Base-by-base conservation (phyloP, 2,329 filamentous ascomycete genomes). In the Colletotrichum tamarilloi region DNA sequence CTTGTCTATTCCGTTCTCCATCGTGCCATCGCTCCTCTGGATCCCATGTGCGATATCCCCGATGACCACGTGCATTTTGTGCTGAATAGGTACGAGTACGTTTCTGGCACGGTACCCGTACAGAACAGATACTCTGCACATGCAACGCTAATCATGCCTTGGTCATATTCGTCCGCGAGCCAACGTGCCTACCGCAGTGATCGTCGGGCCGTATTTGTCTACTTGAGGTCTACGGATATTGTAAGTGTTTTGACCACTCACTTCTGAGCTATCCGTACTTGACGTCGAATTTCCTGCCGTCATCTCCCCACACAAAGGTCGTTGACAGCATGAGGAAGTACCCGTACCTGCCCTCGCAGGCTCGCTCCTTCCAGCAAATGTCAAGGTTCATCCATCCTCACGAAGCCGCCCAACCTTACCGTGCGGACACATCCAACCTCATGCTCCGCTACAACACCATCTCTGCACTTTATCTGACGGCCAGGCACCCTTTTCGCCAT, bases 41-140 rank as follows among this genome's bases (percentile, higher is more conserved):
- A n/a, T n/a, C 66, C 73, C 70, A 71, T 71, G 73, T 63, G 71
- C 73, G 71, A 75, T 74, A 71, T 75, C 71, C 71, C 67, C 71
- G 67, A 68, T 26, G 49, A 67, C 71, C 73, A 74, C 71, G 71
- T 74, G 71, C 73, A 71, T 12, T 22, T 24, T 28, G 66, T 59
- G 46, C 46, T 24, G 63, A 67, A 32, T 65, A 63, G 11, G 32
- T 35, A 35, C 32, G 32, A 12, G 11, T 35, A 35, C 32, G 32
- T 35, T 35, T 35, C 32, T 12, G 30, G 16, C 16, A 12, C 16
- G n/a, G 38, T 72, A 58, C 11, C 52, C 52, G 38, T 6, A 42
- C 38, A 35, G 32, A 35, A 35, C 4, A 42, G 14, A 53, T 26
- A 53, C 52, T 53, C 24, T 53, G 38, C 38, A 42, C 63, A 35